These are phyloP conservation scores for Chloranthus sessilifolius DNA, from an alignment of 164 flowering plant genomes.

Conservation along the genomic window DNA sequence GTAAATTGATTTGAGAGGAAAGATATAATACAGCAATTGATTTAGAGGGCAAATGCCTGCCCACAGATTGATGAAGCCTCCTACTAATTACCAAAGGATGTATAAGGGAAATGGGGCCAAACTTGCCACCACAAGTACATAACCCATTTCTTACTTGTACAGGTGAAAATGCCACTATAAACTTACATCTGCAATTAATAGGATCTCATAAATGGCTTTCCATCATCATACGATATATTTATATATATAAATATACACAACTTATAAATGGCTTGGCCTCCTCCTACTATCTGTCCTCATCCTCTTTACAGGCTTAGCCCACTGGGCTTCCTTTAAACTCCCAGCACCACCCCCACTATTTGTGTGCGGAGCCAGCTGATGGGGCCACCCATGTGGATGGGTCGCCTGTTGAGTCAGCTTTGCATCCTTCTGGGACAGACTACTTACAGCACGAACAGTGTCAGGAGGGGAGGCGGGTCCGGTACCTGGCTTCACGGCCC, in stretches of 20 bases:
- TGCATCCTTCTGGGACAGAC: conserved; percentile 17
- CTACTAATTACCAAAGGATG: too few species aligned
- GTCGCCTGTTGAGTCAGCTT: conserved; percentile 36
- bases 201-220: conserved; percentile 68
- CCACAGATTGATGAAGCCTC: too few species aligned
- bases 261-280: conserved; percentile 80
- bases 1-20: too few species aligned
- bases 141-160: conserved; percentile 8
- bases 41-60: too few species aligned
- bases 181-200: conserved; percentile 22
- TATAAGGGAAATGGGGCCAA: too few species aligned
- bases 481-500: conserved; percentile 38
- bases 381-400: conserved; percentile 2
- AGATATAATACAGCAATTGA: too few species aligned
- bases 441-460: conserved; percentile 32
- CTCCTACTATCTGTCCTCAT: conserved; percentile 86
- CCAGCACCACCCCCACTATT: conserved; percentile 36
- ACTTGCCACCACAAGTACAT: too few species aligned
- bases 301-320: conserved; percentile 97
- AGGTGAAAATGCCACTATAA: conserved; percentile 9
- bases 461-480: conserved; percentile 64
- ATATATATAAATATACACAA: conserved; percentile 26
- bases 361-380: background rate
- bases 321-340: conserved; percentile 22
- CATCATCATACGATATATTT: conserved; percentile 83